Evolutionary conservation across 2,329 filamentous ascomycete species (phyloP), one percentile per base, ranked within the genome.

Genomic region (Dryadomyces quercus-mongolicae): DNA sequence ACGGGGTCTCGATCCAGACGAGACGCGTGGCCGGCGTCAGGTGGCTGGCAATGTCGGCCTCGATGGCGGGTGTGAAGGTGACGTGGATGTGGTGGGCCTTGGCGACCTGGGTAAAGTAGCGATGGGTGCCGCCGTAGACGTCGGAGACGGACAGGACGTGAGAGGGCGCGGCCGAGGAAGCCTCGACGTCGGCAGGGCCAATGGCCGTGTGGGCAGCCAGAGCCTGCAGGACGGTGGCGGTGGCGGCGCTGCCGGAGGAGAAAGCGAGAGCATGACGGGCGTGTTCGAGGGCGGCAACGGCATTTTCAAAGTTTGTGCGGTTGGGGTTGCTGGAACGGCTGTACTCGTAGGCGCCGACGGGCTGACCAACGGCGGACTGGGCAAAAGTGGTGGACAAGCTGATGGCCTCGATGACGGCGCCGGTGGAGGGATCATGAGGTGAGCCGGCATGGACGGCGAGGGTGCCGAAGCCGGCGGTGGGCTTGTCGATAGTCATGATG

Each of bases 81-180:
- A 97, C 93, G 62, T 86, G 82, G 54, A 98, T 89, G 64, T 92
- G 89, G 70, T 98, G 93, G 25, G 93, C 90, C 64, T 88, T 84
- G 55, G 93, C 93, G 51, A 97, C 93, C 73, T 96, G 91, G 60
- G 93, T 98, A 76, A 98, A 98, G 76, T 98, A 98, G 65, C 93
- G 81, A 74, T 98, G 93, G 45, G 93, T 98, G 62, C 93, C 93
- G 62, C 93, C 93, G 70, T 98, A 98, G 63, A 98, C 91, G 69
- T 98, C 93, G 48, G 90, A 95, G 49, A 98, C 89, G 58, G 90
- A 96, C 63, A 98, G 85, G 64, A 98, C 88, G 72, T 98, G 93
- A 49, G 88, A 93, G 58, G 90, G 91, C 6, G 18, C 31, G n/a
- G 48, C 5, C 38, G 12, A 8, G 6, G 45, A 31, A 18, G 40